Base-by-base conservation (phyloP, 1,284 basidiomycete genomes). In the Malassezia nana region DNA sequence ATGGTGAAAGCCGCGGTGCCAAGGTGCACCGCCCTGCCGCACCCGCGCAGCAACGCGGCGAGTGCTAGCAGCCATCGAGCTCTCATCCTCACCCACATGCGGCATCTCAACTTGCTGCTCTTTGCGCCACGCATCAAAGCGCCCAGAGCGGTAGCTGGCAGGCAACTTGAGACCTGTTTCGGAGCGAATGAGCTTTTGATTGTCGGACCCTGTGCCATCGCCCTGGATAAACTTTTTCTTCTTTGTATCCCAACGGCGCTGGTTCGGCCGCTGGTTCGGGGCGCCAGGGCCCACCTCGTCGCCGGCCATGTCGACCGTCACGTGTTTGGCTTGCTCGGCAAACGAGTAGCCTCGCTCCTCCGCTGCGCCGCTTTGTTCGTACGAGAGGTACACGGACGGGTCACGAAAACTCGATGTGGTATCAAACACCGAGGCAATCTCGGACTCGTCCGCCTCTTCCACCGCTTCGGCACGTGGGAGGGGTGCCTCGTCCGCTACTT, bases 161-260 rank as follows among this genome's bases (percentile, higher is more conserved):
- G 94, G 94, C n/a, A 99, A 79, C 44, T 86, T 83, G 13, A 84
- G 83, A 1, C 94, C 94, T 60, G 84, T 89, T 75, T 99, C 94
- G 1, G 89, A 90, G 60, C 82, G 84, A 63, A 99, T 86, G 64
- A 98, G 80, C 76, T 95, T 96, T 66, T 92, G 81, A 74, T 96
- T 96, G 75, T 96, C 90, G 4, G 87, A 82, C 4, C 91, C 90
- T 28, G 79, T 79, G 9, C 87, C 86, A 35, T 84, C 83, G 6
- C 88, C 89, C 64, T 85, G 82, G 35, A 94, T 79, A 64, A 96
- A 96, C 67, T 87, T 89, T 75, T 95, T 95, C 77, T 89, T 92
- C 78, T 92, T 95, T 65, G 87, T 85, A 75, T 96, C 91, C 94
- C 94, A 99, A 28, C 78, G 82, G 54, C 81, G 80, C 12, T 81